These are phyloP conservation scores for Darksidea phi DNA, from an alignment of 495 filamentous ascomycete species.

Conservation along the genomic window DNA sequence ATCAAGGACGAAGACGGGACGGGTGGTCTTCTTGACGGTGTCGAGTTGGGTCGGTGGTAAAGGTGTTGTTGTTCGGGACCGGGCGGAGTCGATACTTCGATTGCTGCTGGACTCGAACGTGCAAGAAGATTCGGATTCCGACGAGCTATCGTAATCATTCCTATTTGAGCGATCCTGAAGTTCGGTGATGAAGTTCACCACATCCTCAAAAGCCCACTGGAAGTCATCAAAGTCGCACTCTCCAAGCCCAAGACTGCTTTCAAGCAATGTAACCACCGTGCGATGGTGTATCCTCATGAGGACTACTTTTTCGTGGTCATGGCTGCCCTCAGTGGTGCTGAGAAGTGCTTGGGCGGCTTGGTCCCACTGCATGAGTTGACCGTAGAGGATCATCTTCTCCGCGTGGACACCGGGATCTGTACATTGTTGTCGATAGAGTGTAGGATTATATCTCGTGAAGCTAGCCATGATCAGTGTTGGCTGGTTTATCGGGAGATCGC, in stretches of 20 bases:
- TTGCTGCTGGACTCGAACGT: neutral
- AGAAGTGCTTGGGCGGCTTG: slow-evolving; percentile 12
- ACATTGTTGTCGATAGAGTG: no score
- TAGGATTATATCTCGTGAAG: slow-evolving; percentile 10
- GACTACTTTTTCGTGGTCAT: slow-evolving; percentile 14
- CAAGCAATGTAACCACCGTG: neutral
- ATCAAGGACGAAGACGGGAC: slow-evolving; percentile 25
- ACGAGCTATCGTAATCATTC: slow-evolving; percentile 1
- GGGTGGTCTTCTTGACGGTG: neutral
- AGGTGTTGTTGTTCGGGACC: slow-evolving; percentile 2
- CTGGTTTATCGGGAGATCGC: neutral
- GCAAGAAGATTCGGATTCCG: neutral
- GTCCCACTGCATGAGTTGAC: slow-evolving; percentile 24
- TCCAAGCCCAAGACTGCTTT: slow-evolving; percentile 13
- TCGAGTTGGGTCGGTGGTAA: neutral
- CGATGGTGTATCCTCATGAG: slow-evolving; percentile 27
- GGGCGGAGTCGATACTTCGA: slow-evolving; percentile 1
- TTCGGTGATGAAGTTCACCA: slow-evolving; percentile 16
- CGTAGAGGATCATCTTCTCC: slow-evolving; percentile 6
- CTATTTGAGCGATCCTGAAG: slow-evolving; percentile 1
- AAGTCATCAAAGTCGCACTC: slow-evolving; percentile 17
- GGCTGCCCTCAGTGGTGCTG: neutral
- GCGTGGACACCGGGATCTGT: slow-evolving; percentile 8
- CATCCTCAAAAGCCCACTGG: slow-evolving; percentile 20
- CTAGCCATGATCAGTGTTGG: neutral